phyloP scores from a whole-genome alignment of 176 grass and related monocot genomes.

The Paspalum notatum region DNA sequence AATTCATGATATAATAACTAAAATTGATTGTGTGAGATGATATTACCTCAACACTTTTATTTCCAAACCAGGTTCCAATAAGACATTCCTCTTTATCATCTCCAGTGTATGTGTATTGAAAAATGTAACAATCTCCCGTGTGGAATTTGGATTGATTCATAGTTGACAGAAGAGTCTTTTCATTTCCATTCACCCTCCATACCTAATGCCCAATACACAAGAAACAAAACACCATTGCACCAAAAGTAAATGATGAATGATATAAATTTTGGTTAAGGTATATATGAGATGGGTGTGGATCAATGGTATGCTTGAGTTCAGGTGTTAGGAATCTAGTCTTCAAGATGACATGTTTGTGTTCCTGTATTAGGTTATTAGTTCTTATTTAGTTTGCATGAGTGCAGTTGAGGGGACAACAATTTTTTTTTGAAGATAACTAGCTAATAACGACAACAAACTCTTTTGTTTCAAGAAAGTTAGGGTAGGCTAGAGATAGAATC shows the following conservation, averaged over 20 bases:
- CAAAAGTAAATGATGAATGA: constrained; percentile 28
- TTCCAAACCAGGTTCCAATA: constrained; percentile 97
- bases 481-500: background rate
- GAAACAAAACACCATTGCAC: constrained; percentile 31
- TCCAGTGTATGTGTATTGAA: constrained; percentile 86
- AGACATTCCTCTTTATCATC: constrained; percentile 90
- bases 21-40: constrained; percentile 5
- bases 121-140: constrained; percentile 92
- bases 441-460: background rate
- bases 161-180: constrained; percentile 65
- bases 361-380: background rate
- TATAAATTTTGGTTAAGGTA: background rate
- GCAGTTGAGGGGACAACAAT: background rate
- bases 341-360: background rate
- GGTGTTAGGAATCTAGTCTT: background rate
- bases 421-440: background rate
- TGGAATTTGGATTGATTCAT: constrained; percentile 80
- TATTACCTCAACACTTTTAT: constrained; percentile 82
- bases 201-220: constrained; percentile 59
- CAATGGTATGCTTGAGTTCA: background rate
- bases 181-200: constrained; percentile 82
- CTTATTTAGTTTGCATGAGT: constrained; percentile 1
- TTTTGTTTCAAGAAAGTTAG: background rate
- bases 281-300: constrained; percentile 21
- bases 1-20: constrained; percentile 31